These are phyloP conservation scores for Metschnikowia amazonensis DNA, from an alignment of 805 yeast species.

Conservation along the genomic window DNA sequence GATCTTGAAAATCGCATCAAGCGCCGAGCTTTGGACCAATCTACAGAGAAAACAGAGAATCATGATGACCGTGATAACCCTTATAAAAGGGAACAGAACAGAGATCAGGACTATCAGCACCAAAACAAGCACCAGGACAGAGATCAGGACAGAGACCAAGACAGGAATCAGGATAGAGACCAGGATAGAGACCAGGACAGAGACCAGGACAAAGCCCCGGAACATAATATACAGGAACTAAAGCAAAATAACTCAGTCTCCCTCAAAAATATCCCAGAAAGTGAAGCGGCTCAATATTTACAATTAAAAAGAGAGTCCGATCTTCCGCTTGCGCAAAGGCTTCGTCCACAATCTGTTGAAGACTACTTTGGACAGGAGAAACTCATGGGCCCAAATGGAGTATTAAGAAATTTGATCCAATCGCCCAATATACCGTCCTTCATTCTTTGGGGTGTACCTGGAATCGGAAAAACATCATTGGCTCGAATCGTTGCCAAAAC, in stretches of 20 bases:
- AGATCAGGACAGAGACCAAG: not conserved
- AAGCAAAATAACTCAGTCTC: not conserved
- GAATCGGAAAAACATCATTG: conserved; percentile 42
- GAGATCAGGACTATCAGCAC: not conserved
- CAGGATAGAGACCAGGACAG: not conserved
- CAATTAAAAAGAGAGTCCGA: conserved; percentile 20
- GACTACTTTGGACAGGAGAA: conserved; percentile 43
- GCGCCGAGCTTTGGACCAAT: not conserved
- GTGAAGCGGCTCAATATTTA: not conserved
- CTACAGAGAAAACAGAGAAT: no score
- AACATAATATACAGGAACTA: not conserved
- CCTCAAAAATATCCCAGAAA: not conserved
- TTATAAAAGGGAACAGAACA: no score
- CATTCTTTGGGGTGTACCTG: conserved; percentile 44
- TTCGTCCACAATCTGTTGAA: conserved; percentile 35
- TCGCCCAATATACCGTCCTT: conserved; percentile 38
- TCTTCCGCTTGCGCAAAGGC: conserved; percentile 39
- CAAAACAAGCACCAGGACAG: not conserved
- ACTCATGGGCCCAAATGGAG: conserved; percentile 36
- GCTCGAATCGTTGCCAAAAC: conserved; percentile 38
- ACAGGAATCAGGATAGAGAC: no score
- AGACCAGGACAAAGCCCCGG: not conserved
- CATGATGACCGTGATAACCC: no score
- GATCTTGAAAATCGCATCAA: conserved; percentile 13
- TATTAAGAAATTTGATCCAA: conserved; percentile 31